These are phyloP conservation scores for Fusarium pininemorale DNA, from an alignment of 2,329 filamentous ascomycete genomes.

Conservation along the genomic window DNA sequence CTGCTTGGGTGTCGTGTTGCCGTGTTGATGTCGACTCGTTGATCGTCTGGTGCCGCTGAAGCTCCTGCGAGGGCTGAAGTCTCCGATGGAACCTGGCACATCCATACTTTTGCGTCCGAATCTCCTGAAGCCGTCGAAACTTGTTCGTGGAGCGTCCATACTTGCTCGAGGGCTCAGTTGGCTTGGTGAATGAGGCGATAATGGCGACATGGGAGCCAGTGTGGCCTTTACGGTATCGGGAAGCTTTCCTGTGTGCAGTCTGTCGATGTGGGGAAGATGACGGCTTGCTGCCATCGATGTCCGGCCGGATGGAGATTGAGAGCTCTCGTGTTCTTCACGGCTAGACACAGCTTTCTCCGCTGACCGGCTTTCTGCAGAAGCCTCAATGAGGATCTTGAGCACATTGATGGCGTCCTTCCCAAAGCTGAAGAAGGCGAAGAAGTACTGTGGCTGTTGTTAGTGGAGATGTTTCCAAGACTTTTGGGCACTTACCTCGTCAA, in stretches of 20 bases:
- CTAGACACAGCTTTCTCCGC: constrained; percentile 33
- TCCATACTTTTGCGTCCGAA: constrained; percentile 63
- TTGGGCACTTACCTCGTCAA: constrained; percentile 77
- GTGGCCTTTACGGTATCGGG: constrained; percentile 70
- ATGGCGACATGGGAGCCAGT: constrained; percentile 61
- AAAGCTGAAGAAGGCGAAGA: constrained; percentile 92
- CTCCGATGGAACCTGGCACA: constrained; percentile 53
- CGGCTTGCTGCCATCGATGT: constrained; percentile 45
- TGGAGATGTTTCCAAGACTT: not conserved
- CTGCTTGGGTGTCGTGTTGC: constrained; percentile 49
- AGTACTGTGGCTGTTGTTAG: constrained; percentile 69
- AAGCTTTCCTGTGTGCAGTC: constrained; percentile 53
- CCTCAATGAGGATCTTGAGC: constrained; percentile 76
- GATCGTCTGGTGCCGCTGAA: constrained; percentile 68
- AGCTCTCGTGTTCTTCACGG: constrained; percentile 20
- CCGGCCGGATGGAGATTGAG: constrained; percentile 24
- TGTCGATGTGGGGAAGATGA: constrained; percentile 39
- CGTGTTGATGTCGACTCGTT: constrained; percentile 52
- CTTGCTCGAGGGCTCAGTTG: constrained; percentile 64
- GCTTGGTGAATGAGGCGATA: constrained; percentile 54
- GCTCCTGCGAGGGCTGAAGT: constrained; percentile 64
- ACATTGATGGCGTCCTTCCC: constrained; percentile 85
- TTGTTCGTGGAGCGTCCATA: constrained; percentile 60
- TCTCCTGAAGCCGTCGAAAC: constrained; percentile 62
- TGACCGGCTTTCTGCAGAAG: constrained; percentile 54